phyloP scores from a whole-genome alignment of 352 stramenopile species.

The Pythium angustatum region DNA sequence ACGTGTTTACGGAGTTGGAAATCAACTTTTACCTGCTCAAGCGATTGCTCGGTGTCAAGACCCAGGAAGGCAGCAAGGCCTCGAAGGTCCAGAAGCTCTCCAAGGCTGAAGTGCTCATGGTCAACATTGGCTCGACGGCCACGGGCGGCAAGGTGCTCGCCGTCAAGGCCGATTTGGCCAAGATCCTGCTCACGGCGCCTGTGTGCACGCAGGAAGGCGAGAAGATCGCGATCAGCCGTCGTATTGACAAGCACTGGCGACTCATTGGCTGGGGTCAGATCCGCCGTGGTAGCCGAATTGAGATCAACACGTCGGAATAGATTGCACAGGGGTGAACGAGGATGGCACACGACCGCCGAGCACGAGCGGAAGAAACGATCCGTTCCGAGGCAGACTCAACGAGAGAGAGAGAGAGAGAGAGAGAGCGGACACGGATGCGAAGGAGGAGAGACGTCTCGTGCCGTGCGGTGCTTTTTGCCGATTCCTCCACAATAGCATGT shows the following conservation, averaged over 20 bases:
- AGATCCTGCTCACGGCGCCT: constrained; percentile 98
- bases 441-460: background rate
- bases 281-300: constrained; percentile 95
- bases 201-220: constrained; percentile 99
- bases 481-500: constrained; percentile 28
- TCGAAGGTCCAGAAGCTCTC: constrained; percentile 99
- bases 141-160: constrained; percentile 96
- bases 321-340: constrained; percentile 37
- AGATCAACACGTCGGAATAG: constrained; percentile 88
- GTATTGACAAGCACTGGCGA: constrained; percentile 99
- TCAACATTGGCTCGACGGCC: constrained; percentile 99
- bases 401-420: background rate
- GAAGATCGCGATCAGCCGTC: constrained; percentile 99
- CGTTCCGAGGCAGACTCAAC: background rate
- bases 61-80: constrained; percentile 98
- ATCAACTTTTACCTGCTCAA: constrained; percentile 99
- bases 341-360: background rate
- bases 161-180: constrained; percentile 98
- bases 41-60: constrained; percentile 99
- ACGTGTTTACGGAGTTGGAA: constrained; percentile 99
- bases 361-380: background rate
- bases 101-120: constrained; percentile 99
- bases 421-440: too few species aligned
- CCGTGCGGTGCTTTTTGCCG: constrained; percentile 7
- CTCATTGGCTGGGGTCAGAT: constrained; percentile 99